phyloP scores from a whole-genome alignment of 148 eudicot species.

The Vaccinium macrocarpon region DNA sequence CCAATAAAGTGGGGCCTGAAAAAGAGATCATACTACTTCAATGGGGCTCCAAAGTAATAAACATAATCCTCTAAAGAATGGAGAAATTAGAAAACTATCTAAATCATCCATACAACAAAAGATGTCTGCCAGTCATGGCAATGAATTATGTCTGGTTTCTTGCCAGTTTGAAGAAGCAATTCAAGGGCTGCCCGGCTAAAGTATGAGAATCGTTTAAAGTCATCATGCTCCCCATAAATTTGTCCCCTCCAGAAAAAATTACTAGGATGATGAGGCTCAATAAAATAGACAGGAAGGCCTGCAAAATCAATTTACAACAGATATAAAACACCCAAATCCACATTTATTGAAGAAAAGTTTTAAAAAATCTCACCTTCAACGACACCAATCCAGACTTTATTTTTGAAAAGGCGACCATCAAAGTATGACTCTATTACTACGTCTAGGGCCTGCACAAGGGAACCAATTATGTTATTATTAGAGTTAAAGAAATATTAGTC shows the following conservation, averaged over 20 bases:
- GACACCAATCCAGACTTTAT: slow-evolving; percentile 88
- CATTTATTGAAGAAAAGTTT: background rate
- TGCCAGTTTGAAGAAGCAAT: slow-evolving; percentile 78
- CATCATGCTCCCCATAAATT: slow-evolving; percentile 90
- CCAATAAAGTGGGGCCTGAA: slow-evolving; percentile 94
- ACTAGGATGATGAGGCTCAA: slow-evolving; percentile 87
- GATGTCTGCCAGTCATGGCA: slow-evolving; percentile 99
- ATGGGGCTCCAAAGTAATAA: slow-evolving; percentile 8
- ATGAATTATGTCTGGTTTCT: slow-evolving; percentile 93
- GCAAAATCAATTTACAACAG: slow-evolving; percentile 21
- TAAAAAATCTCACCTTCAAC: slow-evolving; percentile 67
- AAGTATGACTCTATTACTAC: slow-evolving; percentile 79
- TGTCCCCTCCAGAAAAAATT: slow-evolving; percentile 94
- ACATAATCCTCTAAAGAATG: background rate
- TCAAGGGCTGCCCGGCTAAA: slow-evolving; percentile 97
- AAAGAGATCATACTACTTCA: background rate
- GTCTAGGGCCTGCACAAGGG: slow-evolving; percentile 61
- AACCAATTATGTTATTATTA: slow-evolving; percentile 18
- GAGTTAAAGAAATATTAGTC: slow-evolving; percentile 14
- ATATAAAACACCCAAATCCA: background rate
- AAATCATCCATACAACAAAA: slow-evolving; percentile 63
- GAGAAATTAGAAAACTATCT: slow-evolving; percentile 1
- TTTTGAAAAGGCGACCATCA: slow-evolving; percentile 73
- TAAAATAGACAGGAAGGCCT: slow-evolving; percentile 98
- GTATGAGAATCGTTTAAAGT: slow-evolving; percentile 89